Conservation (phyloP, 2,329 filamentous ascomycete genomes). For the Cadophora luteo-olivacea region DNA sequence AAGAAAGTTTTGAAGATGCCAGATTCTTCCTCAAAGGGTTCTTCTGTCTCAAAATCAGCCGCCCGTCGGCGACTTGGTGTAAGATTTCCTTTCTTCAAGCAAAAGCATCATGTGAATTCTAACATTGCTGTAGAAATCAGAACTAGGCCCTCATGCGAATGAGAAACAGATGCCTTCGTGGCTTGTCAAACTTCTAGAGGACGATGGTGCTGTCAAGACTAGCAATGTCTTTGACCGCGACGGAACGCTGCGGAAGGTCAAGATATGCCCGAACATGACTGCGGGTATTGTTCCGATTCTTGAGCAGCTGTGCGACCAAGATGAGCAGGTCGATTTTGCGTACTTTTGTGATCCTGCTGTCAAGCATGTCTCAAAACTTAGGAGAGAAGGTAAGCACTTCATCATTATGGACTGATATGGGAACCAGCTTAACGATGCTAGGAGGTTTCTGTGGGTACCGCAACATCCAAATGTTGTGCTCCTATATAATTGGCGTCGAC, state of each 20-base stretch:
- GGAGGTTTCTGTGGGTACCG: slow-evolving; percentile 95
- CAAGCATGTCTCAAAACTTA: slow-evolving; percentile 81
- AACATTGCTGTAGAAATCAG: slow-evolving; percentile 51
- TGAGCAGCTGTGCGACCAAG: slow-evolving; percentile 67
- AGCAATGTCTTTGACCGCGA: slow-evolving; percentile 55
- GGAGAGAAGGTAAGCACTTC: slow-evolving; percentile 64
- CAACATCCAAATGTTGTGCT: slow-evolving; percentile 91
- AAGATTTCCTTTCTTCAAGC: slow-evolving; percentile 31
- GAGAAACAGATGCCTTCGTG: slow-evolving; percentile 78
- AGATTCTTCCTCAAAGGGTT: slow-evolving; percentile 25
- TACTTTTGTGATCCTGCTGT: slow-evolving; percentile 82
- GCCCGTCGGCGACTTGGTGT: slow-evolving; percentile 44
- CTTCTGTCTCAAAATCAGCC: slow-evolving; percentile 15
- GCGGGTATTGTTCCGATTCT: slow-evolving; percentile 67
- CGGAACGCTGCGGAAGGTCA: slow-evolving; percentile 51
- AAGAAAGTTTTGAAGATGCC: slow-evolving; percentile 45
- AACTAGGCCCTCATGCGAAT: slow-evolving; percentile 75
- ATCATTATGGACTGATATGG: not conserved
- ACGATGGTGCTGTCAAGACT: slow-evolving; percentile 60
- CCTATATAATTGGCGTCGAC: slow-evolving; percentile 71
- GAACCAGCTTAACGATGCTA: slow-evolving; percentile 38
- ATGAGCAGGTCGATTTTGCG: slow-evolving; percentile 68
- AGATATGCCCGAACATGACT: slow-evolving; percentile 53
- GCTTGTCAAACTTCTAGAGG: slow-evolving; percentile 66
- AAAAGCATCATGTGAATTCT: slow-evolving; percentile 28